Percentiles rank a stretch among this genome's conserved stretches.
Evolutionary conservation across 2,329 filamentous ascomycete genomes (phyloP).

Genomic region (Periconia digitata): DNA sequence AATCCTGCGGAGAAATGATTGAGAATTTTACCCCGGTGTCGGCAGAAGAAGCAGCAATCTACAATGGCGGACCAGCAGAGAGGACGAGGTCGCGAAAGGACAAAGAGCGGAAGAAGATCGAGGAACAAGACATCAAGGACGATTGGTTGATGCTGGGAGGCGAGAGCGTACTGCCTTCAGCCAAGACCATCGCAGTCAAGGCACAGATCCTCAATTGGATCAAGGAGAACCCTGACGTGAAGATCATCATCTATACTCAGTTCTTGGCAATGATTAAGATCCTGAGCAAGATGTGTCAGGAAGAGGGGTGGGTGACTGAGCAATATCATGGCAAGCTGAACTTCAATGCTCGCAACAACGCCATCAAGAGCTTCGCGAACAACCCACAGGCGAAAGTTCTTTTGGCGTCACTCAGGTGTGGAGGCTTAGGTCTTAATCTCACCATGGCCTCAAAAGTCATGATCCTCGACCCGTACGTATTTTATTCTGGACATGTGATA

Average conservation of each 20-base stretch:
- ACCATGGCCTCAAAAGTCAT: conserved; percentile 57
- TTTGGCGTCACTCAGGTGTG: conserved; percentile 59
- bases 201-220: conserved; percentile 50
- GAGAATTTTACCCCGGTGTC: conserved; percentile 2
- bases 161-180: conserved; percentile 44
- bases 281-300: conserved; percentile 52
- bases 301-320: conserved; percentile 53
- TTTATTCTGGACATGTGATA: too few species aligned
- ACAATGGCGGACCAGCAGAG: conserved; percentile 23
- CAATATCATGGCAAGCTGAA: conserved; percentile 55
- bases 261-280: conserved; percentile 58
- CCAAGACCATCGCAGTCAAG: conserved; percentile 51
- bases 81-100: conserved; percentile 4
- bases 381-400: conserved; percentile 49
- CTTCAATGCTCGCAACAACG: conserved; percentile 47
- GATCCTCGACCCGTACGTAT: conserved; percentile 49
- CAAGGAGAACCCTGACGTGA: conserved; percentile 49
- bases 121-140: conserved; percentile 31
- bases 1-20: conserved; percentile 36
- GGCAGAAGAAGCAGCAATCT: conserved; percentile 16
- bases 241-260: conserved; percentile 64
- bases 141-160: conserved; percentile 45
- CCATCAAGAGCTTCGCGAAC: conserved; percentile 51
- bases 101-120: conserved; percentile 12
- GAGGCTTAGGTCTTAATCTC: conserved; percentile 61